A percentile compares a stretch with the other conserved stretches of the same genome.
phyloP scores from a whole-genome alignment of 805 yeast genomes.

The Candida vaughaniae region DNA sequence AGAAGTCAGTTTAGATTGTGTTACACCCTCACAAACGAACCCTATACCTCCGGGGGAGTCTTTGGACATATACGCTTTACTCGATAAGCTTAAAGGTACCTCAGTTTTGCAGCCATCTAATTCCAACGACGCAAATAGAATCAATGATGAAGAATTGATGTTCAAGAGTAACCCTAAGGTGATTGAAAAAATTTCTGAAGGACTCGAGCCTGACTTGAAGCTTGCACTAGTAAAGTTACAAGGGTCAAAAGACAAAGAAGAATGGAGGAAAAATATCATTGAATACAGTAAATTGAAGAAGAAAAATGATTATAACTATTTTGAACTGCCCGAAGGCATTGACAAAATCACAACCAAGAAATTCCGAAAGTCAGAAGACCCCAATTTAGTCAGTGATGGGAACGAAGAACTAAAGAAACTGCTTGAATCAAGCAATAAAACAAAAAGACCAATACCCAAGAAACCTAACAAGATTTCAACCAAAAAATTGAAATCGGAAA shows the following conservation, averaged over 20 bases:
- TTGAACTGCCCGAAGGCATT: background rate
- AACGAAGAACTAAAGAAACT: background rate
- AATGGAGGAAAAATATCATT: conserved; percentile 23
- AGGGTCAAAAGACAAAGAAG: conserved; percentile 21
- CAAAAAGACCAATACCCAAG: background rate
- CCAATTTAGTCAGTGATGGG: background rate
- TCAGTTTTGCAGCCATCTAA: conserved; percentile 12
- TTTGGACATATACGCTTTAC: conserved; percentile 54
- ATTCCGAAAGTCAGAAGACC: background rate
- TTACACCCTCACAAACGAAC: conserved; percentile 80
- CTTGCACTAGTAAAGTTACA: conserved; percentile 28
- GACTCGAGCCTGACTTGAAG: conserved; percentile 15
- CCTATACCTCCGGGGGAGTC: conserved; percentile 81
- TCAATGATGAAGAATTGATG: conserved; percentile 3
- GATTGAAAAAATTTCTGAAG: conserved; percentile 26
- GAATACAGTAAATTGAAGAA: conserved; percentile 14
- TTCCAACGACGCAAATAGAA: conserved; percentile 1
- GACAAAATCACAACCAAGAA: background rate
- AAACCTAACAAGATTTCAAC: too few species aligned
- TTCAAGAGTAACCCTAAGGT: conserved; percentile 18
- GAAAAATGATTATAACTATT: background rate
- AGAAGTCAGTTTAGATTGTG: conserved; percentile 88
- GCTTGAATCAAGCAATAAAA: background rate
- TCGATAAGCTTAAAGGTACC: conserved; percentile 34
- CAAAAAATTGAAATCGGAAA: too few species aligned